Evolutionary conservation across 2,329 filamentous ascomycete species (phyloP), one percentile per base, ranked within the genome.

Genomic region (Fusarium torulosum): DNA sequence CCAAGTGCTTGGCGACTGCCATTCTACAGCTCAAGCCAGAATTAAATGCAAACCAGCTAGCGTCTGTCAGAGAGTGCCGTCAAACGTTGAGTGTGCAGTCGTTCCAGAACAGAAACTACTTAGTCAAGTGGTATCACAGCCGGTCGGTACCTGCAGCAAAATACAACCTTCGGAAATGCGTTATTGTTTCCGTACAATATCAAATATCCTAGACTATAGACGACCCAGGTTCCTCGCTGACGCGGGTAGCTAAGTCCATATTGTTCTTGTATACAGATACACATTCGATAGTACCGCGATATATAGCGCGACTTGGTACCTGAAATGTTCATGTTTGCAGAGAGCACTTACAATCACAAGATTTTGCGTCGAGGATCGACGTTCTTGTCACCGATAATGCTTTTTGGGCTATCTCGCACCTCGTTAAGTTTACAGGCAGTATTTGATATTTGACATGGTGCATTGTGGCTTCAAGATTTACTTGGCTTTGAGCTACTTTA

Each of bases 111-210:
- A 37, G 15, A 56, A 46, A 14, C 53, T 56, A 42, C n/a, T n/a
- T n/a, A n/a, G 27, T 21, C 56, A 61, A 54, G 50, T 50, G 31
- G 27, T 37, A 44, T 52, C 6, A 46, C 40, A 23, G 44, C 42
- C 45, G 70, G 70, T 72, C 47, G 70, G 70, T 72, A 66, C 70
- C 70, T 72, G 70, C 70, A 72, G 67, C 62, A 66, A 53, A 58
- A 64, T 60, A 66, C 57, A 61, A 64, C 63, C 66, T 71, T 49
- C 25, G 38, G 45, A 60, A 49, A 46, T 44, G 41, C 56, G 40
- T 53, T 35, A 65, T 54, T 29, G 27, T 29, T 11, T 5, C 27
- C 27, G 27, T 29, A 10, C 27, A 29, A 29, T 29, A 29, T 29
- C 27, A 29, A 29, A 43, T 38, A 59, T 52, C 17, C 17, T 10